These are phyloP conservation scores for Ballota nigra DNA, from an alignment of 257 asterid genomes.

Conservation along the genomic window DNA sequence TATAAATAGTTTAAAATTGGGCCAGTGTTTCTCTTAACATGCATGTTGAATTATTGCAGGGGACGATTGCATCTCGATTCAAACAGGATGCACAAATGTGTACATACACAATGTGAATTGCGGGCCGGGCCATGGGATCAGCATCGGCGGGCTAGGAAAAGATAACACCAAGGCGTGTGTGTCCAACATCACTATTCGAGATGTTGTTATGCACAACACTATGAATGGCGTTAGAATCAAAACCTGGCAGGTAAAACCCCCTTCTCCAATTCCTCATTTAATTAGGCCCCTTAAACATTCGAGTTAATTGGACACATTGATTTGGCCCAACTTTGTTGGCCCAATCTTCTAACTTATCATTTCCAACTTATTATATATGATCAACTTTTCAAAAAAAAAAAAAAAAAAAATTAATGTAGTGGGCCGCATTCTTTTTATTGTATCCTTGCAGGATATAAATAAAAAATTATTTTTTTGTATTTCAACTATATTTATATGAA, in stretches of 20 bases:
- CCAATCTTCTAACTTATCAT: neutral
- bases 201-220: constrained; percentile 56
- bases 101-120: constrained; percentile 66
- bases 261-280: neutral
- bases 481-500: no score
- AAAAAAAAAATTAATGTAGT: no score
- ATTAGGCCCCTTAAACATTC: neutral
- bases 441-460: no score
- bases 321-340: neutral
- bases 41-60: no score
- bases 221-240: constrained; percentile 79
- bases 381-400: no score
- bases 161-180: constrained; percentile 84
- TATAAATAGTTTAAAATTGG: no score
- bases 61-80: constrained; percentile 87
- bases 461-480: no score
- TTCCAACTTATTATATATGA: no score
- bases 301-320: neutral
- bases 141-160: constrained; percentile 87
- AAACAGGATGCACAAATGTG: constrained; percentile 78
- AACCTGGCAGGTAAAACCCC: constrained; percentile 76
- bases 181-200: constrained; percentile 75
- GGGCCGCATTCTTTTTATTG: no score
- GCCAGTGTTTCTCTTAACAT: no score
- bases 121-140: constrained; percentile 97